These are phyloP conservation scores for Neurospora hispaniola DNA, from an alignment of 495 filamentous ascomycete species.

Conservation along the genomic window DNA sequence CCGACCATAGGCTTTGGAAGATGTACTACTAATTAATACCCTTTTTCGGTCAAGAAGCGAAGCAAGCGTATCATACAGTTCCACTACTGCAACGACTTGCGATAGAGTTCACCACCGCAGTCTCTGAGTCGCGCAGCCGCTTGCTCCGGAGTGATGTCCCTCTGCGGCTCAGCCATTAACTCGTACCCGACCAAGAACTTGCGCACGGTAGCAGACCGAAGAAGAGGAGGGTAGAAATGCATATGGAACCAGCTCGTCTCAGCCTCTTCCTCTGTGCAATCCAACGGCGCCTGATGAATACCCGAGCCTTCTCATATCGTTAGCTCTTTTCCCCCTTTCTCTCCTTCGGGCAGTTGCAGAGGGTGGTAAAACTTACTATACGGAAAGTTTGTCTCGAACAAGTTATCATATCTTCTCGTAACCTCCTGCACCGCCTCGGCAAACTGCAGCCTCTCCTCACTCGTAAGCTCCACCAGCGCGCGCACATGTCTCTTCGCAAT, in stretches of 20 bases:
- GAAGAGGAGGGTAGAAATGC: constrained; percentile 91
- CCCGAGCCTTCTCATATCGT: constrained; percentile 43
- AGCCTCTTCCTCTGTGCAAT: constrained; percentile 73
- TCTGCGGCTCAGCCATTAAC: constrained; percentile 90
- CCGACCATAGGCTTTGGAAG: neutral
- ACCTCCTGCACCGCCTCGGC: constrained; percentile 79
- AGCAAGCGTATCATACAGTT: neutral
- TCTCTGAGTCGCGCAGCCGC: constrained; percentile 67
- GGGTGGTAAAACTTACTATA: constrained; percentile 50
- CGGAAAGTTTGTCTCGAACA: constrained; percentile 93
- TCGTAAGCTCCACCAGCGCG: constrained; percentile 67
- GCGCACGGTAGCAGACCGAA: constrained; percentile 84
- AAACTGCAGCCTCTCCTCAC: constrained; percentile 54
- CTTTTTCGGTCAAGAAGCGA: too few species aligned
- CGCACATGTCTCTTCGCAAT: constrained; percentile 70
- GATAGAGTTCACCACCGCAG: constrained; percentile 72
- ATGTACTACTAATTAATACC: constrained; percentile 6
- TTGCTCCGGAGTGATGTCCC: constrained; percentile 96
- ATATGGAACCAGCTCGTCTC: constrained; percentile 86
- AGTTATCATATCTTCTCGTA: constrained; percentile 85
- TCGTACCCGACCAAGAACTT: constrained; percentile 97
- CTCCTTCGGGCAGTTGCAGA: neutral
- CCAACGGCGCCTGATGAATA: constrained; percentile 87
- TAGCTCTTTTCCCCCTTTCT: neutral
- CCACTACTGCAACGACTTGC: constrained; percentile 48